These are phyloP conservation scores for Exserohilum turcica DNA, from an alignment of 2,329 filamentous ascomycete genomes.

Conservation along the genomic window DNA sequence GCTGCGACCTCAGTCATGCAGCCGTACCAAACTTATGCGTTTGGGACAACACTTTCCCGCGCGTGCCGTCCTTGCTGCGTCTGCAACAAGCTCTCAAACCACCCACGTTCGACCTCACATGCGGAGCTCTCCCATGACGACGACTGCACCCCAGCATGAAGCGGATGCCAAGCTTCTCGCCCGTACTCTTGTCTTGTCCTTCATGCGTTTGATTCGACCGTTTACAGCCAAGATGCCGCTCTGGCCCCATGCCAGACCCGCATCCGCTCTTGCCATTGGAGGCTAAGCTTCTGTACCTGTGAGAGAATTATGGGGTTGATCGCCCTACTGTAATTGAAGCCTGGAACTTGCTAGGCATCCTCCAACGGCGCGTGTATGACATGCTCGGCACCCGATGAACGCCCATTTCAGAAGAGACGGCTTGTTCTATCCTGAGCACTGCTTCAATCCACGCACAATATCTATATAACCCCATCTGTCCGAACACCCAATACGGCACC, in stretches of 20 bases:
- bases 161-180: conserved; percentile 23
- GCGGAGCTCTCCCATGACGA: conserved; percentile 24
- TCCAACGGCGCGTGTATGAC: conserved; percentile 45
- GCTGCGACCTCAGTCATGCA: conserved; percentile 36
- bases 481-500: conserved; percentile 19
- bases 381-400: conserved; percentile 35
- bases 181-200: conserved; percentile 20
- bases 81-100: conserved; percentile 46
- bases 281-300: conserved; percentile 30
- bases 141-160: conserved; percentile 24
- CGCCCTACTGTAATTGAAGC: conserved; percentile 24
- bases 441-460: conserved; percentile 9
- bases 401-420: conserved; percentile 20
- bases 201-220: conserved; percentile 44
- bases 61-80: conserved; percentile 26
- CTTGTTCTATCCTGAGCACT: conserved; percentile 17
- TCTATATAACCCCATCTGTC: conserved; percentile 31
- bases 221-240: conserved; percentile 28
- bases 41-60: conserved; percentile 34
- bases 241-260: conserved; percentile 23
- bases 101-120: conserved; percentile 36
- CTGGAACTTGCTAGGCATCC: conserved; percentile 32
- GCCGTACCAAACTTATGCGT: conserved; percentile 43
- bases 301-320: conserved; percentile 34
- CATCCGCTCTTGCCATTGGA: conserved; percentile 23